Evolutionary conservation across 2,329 filamentous ascomycete species (phyloP), one percentile per base, ranked within the genome.

Genomic region (Fusarium scirpi): DNA sequence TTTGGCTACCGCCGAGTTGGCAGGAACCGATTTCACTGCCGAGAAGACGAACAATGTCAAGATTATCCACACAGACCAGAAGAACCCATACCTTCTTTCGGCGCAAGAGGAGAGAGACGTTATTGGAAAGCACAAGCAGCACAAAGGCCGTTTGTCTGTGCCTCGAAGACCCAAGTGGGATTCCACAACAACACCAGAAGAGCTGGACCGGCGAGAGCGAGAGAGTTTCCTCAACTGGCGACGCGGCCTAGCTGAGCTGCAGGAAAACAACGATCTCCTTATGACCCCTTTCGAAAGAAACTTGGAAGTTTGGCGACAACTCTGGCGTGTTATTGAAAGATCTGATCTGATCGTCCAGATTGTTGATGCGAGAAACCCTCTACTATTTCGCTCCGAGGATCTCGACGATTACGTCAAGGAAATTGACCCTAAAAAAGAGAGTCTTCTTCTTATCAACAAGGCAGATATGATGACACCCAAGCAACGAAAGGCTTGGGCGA

Each of bases 11-110:
- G 97, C 96, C 69, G 94, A 98, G 83, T 85, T 99, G 74, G 96
- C 96, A n/a, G 95, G 94, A 71, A 99, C 96, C 72, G 96, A 99
- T 80, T 99, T 99, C 81, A 98, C 95, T 2, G 97, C 96, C 29
- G 94, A 98, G 85, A 98, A 98, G 87, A 92, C 97, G 89, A 98
- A 95, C 83, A 98, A 97, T 78, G 92, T 98, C 82, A 98, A 98
- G 85, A 98, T 99, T 79, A 98, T 99, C 74, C 96, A 99, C 80
- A 91, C 91, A 72, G 94, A 98, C 80, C 94, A 98, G 83, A 93
- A 92, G 83, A 99, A 99, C 80, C 96, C 96, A 1, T 99, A 95
- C 76, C 85, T 99, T 8, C 85, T 99, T 20, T 95, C 94, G 1
- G 90, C 92, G 0, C 87, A 90, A 27, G 95, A 99, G 79, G 94